Evolutionary conservation across 768 basidiomycete genomes (phyloP).

Genomic region (Floccularia luteovirens): DNA sequence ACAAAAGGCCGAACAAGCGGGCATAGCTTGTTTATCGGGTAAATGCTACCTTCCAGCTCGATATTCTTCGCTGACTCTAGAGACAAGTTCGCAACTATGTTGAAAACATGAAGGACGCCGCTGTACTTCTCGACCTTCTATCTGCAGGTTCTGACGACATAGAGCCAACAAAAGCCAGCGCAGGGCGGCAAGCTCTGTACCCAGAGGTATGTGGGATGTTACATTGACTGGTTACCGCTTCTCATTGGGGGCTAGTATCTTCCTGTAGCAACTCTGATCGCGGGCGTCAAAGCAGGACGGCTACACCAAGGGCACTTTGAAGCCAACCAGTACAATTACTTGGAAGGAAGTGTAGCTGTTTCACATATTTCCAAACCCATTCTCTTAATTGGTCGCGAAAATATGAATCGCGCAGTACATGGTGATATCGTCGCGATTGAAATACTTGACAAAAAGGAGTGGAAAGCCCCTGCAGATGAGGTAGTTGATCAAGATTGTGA

Average conservation of each 20-base stretch:
- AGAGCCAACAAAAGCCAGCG: slow-evolving; percentile 51
- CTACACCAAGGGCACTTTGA: slow-evolving; percentile 93
- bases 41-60: slow-evolving; percentile 5
- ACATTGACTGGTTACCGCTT: not conserved
- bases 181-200: slow-evolving; percentile 57
- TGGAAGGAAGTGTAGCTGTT: slow-evolving; percentile 86
- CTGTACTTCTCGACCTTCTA: slow-evolving; percentile 73
- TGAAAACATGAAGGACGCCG: slow-evolving; percentile 58
- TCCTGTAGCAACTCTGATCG: slow-evolving; percentile 57
- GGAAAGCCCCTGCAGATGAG: slow-evolving; percentile 89
- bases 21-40: slow-evolving; percentile 62
- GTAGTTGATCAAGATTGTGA: slow-evolving; percentile 90
- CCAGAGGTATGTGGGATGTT: slow-evolving; percentile 46
- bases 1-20: slow-evolving; percentile 61
- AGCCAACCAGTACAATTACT: slow-evolving; percentile 92
- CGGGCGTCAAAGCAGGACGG: slow-evolving; percentile 79
- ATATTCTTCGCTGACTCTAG: not conserved
- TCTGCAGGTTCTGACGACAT: slow-evolving; percentile 61
- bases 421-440: slow-evolving; percentile 92
- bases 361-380: slow-evolving; percentile 71
- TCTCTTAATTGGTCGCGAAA: slow-evolving; percentile 79
- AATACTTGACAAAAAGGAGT: slow-evolving; percentile 78
- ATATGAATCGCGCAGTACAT: slow-evolving; percentile 93
- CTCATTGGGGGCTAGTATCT: slow-evolving; percentile 55
- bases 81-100: slow-evolving; percentile 82